Evolutionary conservation across 1,284 basidiomycete species (phyloP).

Genomic region (Cryptococcus deneoformans): DNA sequence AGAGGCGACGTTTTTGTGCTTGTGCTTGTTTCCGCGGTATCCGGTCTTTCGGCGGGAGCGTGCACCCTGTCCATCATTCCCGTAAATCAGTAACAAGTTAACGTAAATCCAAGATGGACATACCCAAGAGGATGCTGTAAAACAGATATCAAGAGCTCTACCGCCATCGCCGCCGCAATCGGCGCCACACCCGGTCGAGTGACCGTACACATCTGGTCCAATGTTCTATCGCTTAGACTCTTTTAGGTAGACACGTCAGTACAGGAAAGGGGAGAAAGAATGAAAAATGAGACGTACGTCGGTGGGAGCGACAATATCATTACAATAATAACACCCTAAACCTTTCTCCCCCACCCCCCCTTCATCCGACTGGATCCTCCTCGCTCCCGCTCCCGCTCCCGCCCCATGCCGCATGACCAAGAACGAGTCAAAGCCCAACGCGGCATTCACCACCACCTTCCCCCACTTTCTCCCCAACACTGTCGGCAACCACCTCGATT

Average conservation of each 20-base stretch:
- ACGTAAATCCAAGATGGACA: too few species aligned
- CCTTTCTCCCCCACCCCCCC: conserved; percentile 24
- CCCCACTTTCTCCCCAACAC: conserved; percentile 76
- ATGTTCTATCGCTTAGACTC: conserved; percentile 89
- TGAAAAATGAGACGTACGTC: conserved; percentile 85
- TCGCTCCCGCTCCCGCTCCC: not conserved
- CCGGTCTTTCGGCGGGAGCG: conserved; percentile 54
- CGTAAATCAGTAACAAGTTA: too few species aligned
- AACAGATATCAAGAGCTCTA: conserved; percentile 85
- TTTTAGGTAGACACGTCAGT: conserved; percentile 40
- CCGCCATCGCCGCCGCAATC: conserved; percentile 85
- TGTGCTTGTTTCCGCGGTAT: too few species aligned
- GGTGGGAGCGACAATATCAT: conserved; percentile 93
- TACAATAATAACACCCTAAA: conserved; percentile 96
- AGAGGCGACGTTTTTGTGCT: conserved; percentile 53
- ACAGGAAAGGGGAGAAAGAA: conserved; percentile 42
- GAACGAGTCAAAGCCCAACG: conserved; percentile 93
- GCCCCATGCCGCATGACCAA: conserved; percentile 95
- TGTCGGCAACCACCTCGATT: conserved; percentile 93
- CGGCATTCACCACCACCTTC: conserved; percentile 95
- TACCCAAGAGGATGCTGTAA: conserved; percentile 88
- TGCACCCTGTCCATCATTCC: too few species aligned
- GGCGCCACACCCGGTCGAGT: conserved; percentile 93
- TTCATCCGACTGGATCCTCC: too few species aligned
- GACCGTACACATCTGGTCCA: conserved; percentile 99